Evolutionary conservation across 2,329 filamentous ascomycete genomes (phyloP).

Genomic region (Cladosporium colombiae): DNA sequence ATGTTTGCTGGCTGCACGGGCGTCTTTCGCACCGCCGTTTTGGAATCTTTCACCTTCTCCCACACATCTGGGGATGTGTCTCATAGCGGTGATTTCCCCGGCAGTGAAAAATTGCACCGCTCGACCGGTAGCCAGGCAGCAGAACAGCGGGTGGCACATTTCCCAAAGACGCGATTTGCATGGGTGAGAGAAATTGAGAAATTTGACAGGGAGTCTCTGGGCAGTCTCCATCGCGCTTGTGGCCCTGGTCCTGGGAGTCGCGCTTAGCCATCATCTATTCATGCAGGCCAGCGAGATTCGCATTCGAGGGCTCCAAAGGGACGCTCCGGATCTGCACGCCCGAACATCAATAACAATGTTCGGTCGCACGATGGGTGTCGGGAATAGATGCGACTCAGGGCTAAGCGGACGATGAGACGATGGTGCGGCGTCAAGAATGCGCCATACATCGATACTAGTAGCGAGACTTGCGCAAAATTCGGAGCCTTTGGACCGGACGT

Average conservation of each 20-base stretch:
- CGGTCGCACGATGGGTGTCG: constrained; percentile 5
- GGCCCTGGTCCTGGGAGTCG: neutral
- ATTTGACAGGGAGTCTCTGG: neutral
- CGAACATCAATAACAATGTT: neutral
- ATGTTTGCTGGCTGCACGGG: constrained; percentile 1
- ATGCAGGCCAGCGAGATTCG: neutral
- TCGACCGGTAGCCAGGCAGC: neutral
- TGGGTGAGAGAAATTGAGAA: neutral
- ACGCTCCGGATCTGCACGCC: constrained; percentile 10
- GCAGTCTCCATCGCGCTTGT: constrained; percentile 5
- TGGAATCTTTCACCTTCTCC: neutral
- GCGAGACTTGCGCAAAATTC: neutral
- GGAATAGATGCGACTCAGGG: constrained; percentile 3
- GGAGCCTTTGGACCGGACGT: neutral
- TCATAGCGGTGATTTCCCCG: constrained; percentile 13
- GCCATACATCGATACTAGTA: neutral
- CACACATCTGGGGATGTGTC: neutral
- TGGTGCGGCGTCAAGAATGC: constrained; percentile 7
- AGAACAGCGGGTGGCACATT: neutral
- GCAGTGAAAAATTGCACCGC: neutral
- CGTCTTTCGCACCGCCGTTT: neutral
- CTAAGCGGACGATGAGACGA: constrained; percentile 12
- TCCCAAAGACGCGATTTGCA: neutral
- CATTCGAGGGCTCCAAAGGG: neutral
- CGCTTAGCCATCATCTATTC: constrained; percentile 3